Conservation (phyloP, 306 rosid genomes). For the Pueraria montana region DNA sequence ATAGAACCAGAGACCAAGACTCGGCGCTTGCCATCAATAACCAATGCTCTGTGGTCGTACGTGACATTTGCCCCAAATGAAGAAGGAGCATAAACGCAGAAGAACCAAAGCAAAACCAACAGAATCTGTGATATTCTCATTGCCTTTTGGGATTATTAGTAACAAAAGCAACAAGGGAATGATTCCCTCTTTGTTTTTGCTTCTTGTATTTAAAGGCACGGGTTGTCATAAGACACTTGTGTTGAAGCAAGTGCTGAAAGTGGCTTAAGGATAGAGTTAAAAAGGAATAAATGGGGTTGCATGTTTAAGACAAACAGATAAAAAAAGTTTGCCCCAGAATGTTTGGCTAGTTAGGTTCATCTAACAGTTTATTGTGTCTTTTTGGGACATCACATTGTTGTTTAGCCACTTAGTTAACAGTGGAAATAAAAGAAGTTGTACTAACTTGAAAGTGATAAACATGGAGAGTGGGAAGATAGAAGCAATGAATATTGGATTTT, state of each 20-base stretch:
- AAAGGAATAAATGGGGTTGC: conserved; percentile 21
- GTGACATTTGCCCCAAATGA: conserved; percentile 68
- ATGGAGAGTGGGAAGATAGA: conserved; percentile 16
- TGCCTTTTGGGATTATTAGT: not conserved
- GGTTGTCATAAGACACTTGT: not conserved
- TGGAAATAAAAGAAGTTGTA: conserved; percentile 26
- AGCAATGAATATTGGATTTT: not conserved
- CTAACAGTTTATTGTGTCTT: not conserved
- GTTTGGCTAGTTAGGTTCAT: conserved; percentile 36
- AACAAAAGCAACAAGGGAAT: not conserved
- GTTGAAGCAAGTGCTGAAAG: conserved; percentile 33
- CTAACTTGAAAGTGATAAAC: conserved; percentile 25
- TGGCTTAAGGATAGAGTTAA: conserved; percentile 1
- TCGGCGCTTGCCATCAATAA: conserved; percentile 82
- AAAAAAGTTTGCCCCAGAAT: conserved; percentile 16
- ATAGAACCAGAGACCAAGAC: conserved; percentile 89
- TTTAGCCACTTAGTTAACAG: conserved; percentile 49
- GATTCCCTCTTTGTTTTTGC: conserved; percentile 30
- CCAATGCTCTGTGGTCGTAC: conserved; percentile 88
- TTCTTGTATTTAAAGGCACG: conserved; percentile 31
- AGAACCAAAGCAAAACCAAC: conserved; percentile 49
- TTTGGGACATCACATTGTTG: conserved; percentile 33
- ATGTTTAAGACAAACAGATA: conserved; percentile 35
- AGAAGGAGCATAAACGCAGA: conserved; percentile 51
- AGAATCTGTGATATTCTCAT: conserved; percentile 58